phyloP scores from a whole-genome alignment of 257 asterid species.

The Capsicum baccatum region DNA sequence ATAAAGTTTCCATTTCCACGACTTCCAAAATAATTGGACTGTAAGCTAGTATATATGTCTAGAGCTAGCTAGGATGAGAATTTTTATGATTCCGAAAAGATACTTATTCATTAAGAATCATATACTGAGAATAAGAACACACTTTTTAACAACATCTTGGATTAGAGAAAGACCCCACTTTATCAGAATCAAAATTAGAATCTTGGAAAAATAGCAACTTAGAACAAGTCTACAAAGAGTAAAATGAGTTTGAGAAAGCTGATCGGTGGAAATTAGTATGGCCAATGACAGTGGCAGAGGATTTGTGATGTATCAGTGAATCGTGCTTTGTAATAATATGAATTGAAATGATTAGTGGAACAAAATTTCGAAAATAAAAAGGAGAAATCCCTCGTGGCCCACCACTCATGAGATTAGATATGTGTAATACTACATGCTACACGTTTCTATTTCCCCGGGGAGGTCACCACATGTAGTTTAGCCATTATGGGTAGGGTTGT shows the following conservation, averaged over 20 bases:
- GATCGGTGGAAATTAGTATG: background rate
- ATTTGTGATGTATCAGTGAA: background rate
- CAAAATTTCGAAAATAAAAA: background rate
- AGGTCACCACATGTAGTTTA: background rate
- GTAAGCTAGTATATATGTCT: background rate
- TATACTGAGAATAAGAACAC: conserved; percentile 55
- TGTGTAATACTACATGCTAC: background rate
- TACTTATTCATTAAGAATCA: conserved; percentile 35
- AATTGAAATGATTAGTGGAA: conserved; percentile 19
- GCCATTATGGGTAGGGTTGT: no score
- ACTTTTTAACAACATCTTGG: conserved; percentile 35
- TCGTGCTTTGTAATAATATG: background rate
- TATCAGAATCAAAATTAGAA: conserved; percentile 3
- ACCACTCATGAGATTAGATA: conserved; percentile 6
- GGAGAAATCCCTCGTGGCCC: background rate
- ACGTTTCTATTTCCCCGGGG: background rate
- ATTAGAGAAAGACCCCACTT: conserved; percentile 28
- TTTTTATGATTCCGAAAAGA: background rate
- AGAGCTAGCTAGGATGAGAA: background rate
- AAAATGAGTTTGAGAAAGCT: conserved; percentile 1
- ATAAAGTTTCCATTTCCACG: conserved; percentile 56
- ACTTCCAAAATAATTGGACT: background rate
- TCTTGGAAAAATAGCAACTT: background rate
- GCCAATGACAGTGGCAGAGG: background rate
- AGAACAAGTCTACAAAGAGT: background rate